Conservation (phyloP, 2,329 filamentous ascomycete genomes). For the Acephala macrosclerotiorum region DNA sequence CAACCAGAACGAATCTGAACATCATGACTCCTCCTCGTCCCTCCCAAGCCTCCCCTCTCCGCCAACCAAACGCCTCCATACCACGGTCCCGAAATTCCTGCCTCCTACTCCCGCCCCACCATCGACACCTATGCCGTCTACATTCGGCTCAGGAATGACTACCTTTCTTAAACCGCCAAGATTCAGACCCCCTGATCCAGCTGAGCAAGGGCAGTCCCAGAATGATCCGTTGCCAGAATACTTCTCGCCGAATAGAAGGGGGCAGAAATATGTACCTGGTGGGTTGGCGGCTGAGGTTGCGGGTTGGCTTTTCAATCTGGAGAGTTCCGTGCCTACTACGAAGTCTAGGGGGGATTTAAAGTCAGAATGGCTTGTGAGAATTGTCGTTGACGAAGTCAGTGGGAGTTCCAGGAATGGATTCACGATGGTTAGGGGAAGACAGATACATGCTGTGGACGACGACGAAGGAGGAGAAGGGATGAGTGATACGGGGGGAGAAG, state of each 20-base stretch:
- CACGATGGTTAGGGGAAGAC: slow-evolving; percentile 40
- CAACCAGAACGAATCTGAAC: slow-evolving; percentile 22
- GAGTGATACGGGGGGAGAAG: slow-evolving; percentile 27
- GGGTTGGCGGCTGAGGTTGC: slow-evolving; percentile 58
- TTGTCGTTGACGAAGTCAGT: slow-evolving; percentile 41
- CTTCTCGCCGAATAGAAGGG: slow-evolving; percentile 60
- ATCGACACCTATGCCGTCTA: slow-evolving; percentile 29
- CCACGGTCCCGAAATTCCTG: slow-evolving; percentile 41
- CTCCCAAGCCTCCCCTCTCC: slow-evolving; percentile 39
- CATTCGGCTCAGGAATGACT: slow-evolving; percentile 8
- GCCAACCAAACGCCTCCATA: slow-evolving; percentile 28
- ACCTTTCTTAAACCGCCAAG: slow-evolving; percentile 43
- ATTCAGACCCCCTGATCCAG: slow-evolving; percentile 42
- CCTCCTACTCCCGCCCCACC: slow-evolving; percentile 35
- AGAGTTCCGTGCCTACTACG: slow-evolving; percentile 32
- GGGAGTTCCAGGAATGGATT: slow-evolving; percentile 37
- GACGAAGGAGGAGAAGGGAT: slow-evolving; percentile 20
- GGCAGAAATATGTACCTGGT: slow-evolving; percentile 55
- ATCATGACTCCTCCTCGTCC: slow-evolving; percentile 30
- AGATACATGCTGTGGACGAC: slow-evolving; percentile 25
- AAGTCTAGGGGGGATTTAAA: slow-evolving; percentile 21
- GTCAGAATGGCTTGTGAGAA: slow-evolving; percentile 40
- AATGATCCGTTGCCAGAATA: slow-evolving; percentile 54
- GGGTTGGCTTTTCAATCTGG: slow-evolving; percentile 57
- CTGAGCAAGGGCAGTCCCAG: slow-evolving; percentile 23